Percentiles rank a stretch among this genome's conserved stretches.
phyloP scores from a whole-genome alignment of 164 flowering plant species.

The Vitis labrusca region DNA sequence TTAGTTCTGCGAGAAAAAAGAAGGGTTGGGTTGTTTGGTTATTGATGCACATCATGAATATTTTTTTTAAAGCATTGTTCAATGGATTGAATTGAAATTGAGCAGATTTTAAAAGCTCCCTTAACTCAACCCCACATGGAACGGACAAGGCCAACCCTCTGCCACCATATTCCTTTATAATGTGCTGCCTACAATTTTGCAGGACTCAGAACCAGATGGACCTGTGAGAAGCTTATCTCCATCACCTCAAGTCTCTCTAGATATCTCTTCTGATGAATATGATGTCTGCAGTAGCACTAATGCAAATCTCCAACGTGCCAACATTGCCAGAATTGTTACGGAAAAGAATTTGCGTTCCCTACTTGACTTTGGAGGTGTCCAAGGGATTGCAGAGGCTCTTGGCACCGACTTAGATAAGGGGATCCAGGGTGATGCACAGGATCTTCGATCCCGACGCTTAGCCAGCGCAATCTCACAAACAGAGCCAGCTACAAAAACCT shows the following conservation, averaged over 20 bases:
- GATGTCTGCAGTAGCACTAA: neutral
- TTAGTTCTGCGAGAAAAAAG: too few species aligned
- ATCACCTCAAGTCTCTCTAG: conserved; percentile 6
- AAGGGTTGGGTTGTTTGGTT: too few species aligned
- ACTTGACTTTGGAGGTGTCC: conserved; percentile 6
- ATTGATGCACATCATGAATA: too few species aligned
- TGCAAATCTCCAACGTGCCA: neutral
- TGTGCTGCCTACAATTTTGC: neutral
- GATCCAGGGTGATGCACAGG: neutral
- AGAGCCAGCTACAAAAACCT: neutral
- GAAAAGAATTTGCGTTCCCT: neutral
- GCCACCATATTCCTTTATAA: neutral
- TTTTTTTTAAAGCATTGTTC: too few species aligned
- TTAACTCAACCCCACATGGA: neutral
- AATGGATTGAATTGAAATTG: too few species aligned
- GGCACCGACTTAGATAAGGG: conserved; percentile 11
- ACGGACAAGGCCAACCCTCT: neutral
- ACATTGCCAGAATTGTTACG: conserved; percentile 10
- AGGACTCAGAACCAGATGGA: neutral
- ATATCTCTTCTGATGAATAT: neutral
- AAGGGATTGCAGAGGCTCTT: conserved; percentile 15
- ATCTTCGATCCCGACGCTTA: neutral
- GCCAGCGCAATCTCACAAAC: neutral
- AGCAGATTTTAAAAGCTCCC: neutral
- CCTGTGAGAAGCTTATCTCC: neutral